Base-by-base conservation (phyloP, 441 rosid species). In the Populus hybrid region DNA sequence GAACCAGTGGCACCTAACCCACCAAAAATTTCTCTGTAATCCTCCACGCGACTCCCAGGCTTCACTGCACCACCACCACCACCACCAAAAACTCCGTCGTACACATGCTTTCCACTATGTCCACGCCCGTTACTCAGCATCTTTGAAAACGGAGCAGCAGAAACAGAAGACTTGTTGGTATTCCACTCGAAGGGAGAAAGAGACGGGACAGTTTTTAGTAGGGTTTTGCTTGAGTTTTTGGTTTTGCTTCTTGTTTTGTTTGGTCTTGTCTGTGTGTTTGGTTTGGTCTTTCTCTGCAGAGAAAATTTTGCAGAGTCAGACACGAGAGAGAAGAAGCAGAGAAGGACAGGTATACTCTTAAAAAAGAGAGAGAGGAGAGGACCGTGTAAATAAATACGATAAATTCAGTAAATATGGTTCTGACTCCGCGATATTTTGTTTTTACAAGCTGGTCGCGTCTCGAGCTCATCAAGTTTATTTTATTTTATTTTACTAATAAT, bases 31-130 rank as follows among this genome's bases (percentile, higher is more conserved):
- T 94, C 97, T 2, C 81, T 78, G 84, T 88, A 96, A 74, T 96
- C 94, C 79, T 90, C 93, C 71, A 84, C 83, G 28, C 74, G 36
- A 72, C 87, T 74, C 76, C 85, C 83, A 59, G 69, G 74, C 64
- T 79, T 79, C 61, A 45, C 77, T 36, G 84, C 31, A 80, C 28
- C 26, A 21, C 20, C 23, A 33, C 50, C 40, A 5, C 87, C 26
- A 14, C 87, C 86, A 12, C 87, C 35, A 63, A 94, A 94, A 77
- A 94, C 94, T 84, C 98, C 99, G 87, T 94, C 97, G 94, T 92
- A 94, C 20, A 78, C 82, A 50, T 85, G 89, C 74, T 88, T 89
- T 23, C 93, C 88, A 68, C 82, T 73, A 78, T 89, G 88, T 79
- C 89, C 84, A 76, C 86, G 84, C 74, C 88, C 84, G 64, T 72